Conservation (phyloP, 73 alveolate genomes). For the Paramecium primaurelia region DNA sequence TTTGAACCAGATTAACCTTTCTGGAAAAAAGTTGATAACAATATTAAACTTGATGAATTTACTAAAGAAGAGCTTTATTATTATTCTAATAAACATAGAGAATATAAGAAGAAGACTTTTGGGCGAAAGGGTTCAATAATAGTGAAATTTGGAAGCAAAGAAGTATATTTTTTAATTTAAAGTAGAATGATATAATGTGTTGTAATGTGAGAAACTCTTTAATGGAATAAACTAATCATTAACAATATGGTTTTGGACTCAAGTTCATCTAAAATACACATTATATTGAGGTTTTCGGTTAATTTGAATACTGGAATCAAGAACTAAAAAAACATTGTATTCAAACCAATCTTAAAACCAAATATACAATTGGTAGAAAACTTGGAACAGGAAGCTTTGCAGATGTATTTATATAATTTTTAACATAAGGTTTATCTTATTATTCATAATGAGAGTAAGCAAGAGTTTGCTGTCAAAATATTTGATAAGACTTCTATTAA, state of each 20-base stretch:
- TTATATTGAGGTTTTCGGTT: background rate
- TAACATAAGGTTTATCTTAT: background rate
- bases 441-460: background rate
- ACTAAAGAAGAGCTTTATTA: background rate
- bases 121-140: background rate
- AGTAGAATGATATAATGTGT: background rate
- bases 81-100: background rate
- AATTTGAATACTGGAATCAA: background rate
- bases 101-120: background rate
- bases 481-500: background rate
- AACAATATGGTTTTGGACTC: background rate
- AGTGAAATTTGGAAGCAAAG: background rate
- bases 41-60: background rate
- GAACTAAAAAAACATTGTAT: background rate
- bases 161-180: background rate
- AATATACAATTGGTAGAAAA: background rate
- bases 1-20: background rate
- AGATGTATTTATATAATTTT: background rate
- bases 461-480: background rate
- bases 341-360: background rate
- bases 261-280: background rate
- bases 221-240: background rate
- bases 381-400: conserved; percentile 4
- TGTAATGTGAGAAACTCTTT: background rate
- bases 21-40: background rate